Evolutionary conservation across 1,284 basidiomycete species (phyloP), one percentile per base, ranked within the genome.

Genomic region (Heterobasidion occidentale): DNA sequence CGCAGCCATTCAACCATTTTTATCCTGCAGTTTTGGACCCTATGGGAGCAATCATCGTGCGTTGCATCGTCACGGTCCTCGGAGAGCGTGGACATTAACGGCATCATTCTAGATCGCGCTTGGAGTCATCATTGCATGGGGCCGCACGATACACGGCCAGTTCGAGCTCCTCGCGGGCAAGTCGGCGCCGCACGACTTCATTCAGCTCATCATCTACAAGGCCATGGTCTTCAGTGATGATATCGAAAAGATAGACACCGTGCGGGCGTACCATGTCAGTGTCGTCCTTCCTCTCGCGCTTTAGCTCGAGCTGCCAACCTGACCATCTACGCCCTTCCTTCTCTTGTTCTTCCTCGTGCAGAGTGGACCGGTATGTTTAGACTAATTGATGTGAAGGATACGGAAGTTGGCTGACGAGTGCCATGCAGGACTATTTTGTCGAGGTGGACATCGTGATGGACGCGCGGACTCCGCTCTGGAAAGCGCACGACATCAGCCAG

Each of bases 381-480:
- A 20, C n/a, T 3, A 27, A 12, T 45, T 9, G 38, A 2, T 50
- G 35, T 48, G 12, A 19, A 33, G 11, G 19, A 6, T 11, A 48
- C 9, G 19, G 35, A 14, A 27, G 20, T 33, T 46, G 58, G 36
- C 27, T 27, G 38, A 17, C 7, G 36, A 56, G n/a, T 20, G 46
- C 7, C 17, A 19, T 11, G 20, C 72, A 93, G 72, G 80, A 93
- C 58, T 96, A 93, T 67, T 91, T 94, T 66, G 94, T 98, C 51
- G 95, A 98, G 71, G 81, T 98, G 9, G 96, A 98, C 70, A 85
- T 98, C 54, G 95, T 98, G 27, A 92, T 99, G 85, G 80, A 88
- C 62, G 89, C 88, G 4, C 83, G 86, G 59, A 97, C 94, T 46
- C 92, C 94, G 0, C 74, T 98, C 1, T 92, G 89, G 86, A 86